A percentile compares a stretch with the other conserved stretches of the same genome.
Evolutionary conservation across 2,329 filamentous ascomycete genomes (phyloP).

Genomic region (Microdochium nivale): DNA sequence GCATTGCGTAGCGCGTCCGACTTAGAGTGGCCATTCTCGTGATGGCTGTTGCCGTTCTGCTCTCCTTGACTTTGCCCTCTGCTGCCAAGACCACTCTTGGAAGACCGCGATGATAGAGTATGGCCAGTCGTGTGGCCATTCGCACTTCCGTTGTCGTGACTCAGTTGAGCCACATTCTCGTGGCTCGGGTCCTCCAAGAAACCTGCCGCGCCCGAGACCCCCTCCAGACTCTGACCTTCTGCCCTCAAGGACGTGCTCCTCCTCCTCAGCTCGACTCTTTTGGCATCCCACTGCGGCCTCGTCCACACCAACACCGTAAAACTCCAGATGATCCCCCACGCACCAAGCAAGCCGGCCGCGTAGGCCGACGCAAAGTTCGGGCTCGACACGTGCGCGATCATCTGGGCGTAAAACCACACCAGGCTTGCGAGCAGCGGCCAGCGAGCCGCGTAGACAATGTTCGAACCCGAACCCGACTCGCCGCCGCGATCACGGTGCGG

Average conservation of each 20-base stretch:
- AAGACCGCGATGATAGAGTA: too few relatives aligned
- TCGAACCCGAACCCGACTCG: too few relatives aligned
- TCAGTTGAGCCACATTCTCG: background rate
- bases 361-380: slow-evolving; percentile 43
- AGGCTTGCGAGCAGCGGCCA: slow-evolving; percentile 40
- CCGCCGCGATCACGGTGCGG: slow-evolving; percentile 32
- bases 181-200: background rate
- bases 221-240: background rate
- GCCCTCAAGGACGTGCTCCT: background rate
- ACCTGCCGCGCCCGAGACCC: background rate
- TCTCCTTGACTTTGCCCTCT: slow-evolving; percentile 4
- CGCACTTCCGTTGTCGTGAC: slow-evolving; percentile 5
- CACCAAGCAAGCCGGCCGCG: slow-evolving; percentile 36
- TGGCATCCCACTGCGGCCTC: slow-evolving; percentile 47
- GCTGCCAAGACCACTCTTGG: background rate
- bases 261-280: slow-evolving; percentile 32
- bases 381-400: slow-evolving; percentile 35
- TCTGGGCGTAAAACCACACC: slow-evolving; percentile 31
- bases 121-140: slow-evolving; percentile 1
- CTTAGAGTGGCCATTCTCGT: background rate
- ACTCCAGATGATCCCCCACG: slow-evolving; percentile 42
- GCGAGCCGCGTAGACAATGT: slow-evolving; percentile 37
- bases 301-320: slow-evolving; percentile 43
- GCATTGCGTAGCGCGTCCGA: background rate
- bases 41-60: background rate